phyloP scores from a whole-genome alignment of 2,329 filamentous ascomycete species.

The Nigrospora sphaerica region DNA sequence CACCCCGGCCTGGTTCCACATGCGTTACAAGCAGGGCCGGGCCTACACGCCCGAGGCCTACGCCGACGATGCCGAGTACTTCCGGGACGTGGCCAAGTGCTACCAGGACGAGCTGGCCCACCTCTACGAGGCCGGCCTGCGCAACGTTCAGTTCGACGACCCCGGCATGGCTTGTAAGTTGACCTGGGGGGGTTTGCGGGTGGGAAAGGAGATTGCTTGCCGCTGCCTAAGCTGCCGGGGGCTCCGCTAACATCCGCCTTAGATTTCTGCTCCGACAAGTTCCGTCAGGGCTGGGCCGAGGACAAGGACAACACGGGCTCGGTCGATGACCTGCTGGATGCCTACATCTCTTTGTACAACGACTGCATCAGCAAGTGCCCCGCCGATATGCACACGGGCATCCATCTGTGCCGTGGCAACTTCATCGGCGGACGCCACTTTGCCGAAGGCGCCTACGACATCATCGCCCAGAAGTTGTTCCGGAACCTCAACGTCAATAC shows the following conservation, averaged over 20 bases:
- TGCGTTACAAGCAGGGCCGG: constrained; percentile 45
- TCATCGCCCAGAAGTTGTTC: constrained; percentile 61
- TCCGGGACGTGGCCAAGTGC: constrained; percentile 56
- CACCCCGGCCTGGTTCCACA: constrained; percentile 50
- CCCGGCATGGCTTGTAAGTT: constrained; percentile 58
- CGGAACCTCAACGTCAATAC: constrained; percentile 55
- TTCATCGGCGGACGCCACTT: constrained; percentile 62
- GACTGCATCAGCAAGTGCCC: constrained; percentile 58
- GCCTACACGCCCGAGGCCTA: constrained; percentile 53
- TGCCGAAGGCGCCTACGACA: constrained; percentile 59
- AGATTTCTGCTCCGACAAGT: constrained; percentile 70
- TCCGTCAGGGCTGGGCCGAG: constrained; percentile 61
- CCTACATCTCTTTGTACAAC: constrained; percentile 73
- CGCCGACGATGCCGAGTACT: constrained; percentile 52
- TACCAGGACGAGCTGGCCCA: constrained; percentile 56
- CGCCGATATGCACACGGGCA: constrained; percentile 65
- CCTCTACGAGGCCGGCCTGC: constrained; percentile 54
- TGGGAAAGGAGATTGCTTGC: too few species aligned
- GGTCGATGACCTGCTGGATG: constrained; percentile 64
- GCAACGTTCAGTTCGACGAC: constrained; percentile 64
- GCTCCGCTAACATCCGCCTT: background rate
- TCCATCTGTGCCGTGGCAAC: constrained; percentile 67
- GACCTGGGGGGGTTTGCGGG: background rate
- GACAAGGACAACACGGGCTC: constrained; percentile 62
- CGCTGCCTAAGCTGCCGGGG: too few species aligned